Evolutionary conservation across 2,329 filamentous ascomycete genomes (phyloP), one percentile per base, ranked within the genome.

Genomic region (Phialocephala subalpina): DNA sequence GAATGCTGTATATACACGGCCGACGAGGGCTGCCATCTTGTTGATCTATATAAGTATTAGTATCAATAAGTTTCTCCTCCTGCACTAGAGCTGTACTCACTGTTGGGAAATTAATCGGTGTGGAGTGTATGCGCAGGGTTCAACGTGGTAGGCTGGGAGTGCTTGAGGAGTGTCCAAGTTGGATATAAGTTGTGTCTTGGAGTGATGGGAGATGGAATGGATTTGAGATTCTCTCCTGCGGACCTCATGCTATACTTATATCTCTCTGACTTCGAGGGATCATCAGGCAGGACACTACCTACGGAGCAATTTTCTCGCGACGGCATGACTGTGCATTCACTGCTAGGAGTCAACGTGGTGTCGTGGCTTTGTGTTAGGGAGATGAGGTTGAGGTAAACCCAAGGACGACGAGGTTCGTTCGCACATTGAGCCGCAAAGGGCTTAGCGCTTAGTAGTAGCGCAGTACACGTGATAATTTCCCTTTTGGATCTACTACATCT

Each of bases 351-450:
- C 38, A 42, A 42, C 4, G 12, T n/a, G 38, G 18, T 33, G 29
- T 33, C 29, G 12, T 16, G 38, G 38, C 38, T 14, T 4, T 42
- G 18, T 14, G 38, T 42, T 16, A 3, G 18, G n/a, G n/a, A n/a
- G n/a, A n/a, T 16, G 38, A 16, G 18, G 12, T 42, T 42, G 12
- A 16, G 18, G 12, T n/a, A 42, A 42, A 42, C 35, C 14, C 35
- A 38, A 14, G 7, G 35, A 38, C 35, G 12, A 14, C 4, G 18
- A 14, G 38, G 12, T 42, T 42, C 12, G 60, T 74, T n/a, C 73
- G 74, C 69, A 63, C 65, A 74, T 68, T 70, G 67, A 74, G 67
- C 73, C 69, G 67, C 69, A 74, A 73, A 49, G 47, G 70, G 73
- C 57, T 65, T 73, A 74, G 74, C 63, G 40, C 29, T 5, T 9